A percentile compares a stretch with the other conserved stretches of the same genome.
These are phyloP conservation scores for Vanrija sp. DNA, from an alignment of 1,284 basidiomycete species.

Conservation along the genomic window DNA sequence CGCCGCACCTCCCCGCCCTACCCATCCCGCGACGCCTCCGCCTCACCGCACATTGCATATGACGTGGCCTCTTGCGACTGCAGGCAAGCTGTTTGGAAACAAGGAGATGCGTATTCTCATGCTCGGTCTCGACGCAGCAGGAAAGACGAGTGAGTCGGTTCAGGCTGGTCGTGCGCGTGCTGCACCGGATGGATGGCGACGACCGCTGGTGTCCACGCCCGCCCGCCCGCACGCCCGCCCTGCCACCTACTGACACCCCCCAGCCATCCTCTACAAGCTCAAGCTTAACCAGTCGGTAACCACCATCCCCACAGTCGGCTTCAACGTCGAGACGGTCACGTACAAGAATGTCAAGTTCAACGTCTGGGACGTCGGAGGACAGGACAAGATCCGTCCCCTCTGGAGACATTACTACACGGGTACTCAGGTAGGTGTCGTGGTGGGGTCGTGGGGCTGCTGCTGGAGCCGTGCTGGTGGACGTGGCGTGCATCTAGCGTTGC, in stretches of 20 bases:
- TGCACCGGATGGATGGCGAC: background rate
- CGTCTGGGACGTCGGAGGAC: slow-evolving; percentile 99
- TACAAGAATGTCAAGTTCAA: slow-evolving; percentile 99
- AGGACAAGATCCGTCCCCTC: slow-evolving; percentile 96
- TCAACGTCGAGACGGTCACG: slow-evolving; percentile 99
- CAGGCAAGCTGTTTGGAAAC: slow-evolving; percentile 59
- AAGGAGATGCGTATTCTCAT: slow-evolving; percentile 63
- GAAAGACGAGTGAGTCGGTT: slow-evolving; percentile 76
- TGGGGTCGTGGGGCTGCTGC: background rate
- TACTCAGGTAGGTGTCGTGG: slow-evolving; percentile 42
- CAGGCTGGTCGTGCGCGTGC: too few species aligned
- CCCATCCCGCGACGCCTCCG: background rate
- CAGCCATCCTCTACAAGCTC: slow-evolving; percentile 98
- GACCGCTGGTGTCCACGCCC: too few species aligned
- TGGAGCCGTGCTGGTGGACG: too few species aligned
- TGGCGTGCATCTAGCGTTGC: too few species aligned
- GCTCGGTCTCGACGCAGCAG: slow-evolving; percentile 92
- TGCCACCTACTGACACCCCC: background rate
- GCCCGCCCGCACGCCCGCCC: background rate
- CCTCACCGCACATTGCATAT: background rate
- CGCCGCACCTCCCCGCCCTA: background rate
- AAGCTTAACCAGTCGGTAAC: slow-evolving; percentile 99
- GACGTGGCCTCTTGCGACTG: background rate
- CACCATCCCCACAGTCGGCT: slow-evolving; percentile 90
- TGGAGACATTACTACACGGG: slow-evolving; percentile 93